Evolutionary conservation across 352 stramenopile species (phyloP), one percentile per base, ranked within the genome.

Genomic region (Globisporangium emineosum): DNA sequence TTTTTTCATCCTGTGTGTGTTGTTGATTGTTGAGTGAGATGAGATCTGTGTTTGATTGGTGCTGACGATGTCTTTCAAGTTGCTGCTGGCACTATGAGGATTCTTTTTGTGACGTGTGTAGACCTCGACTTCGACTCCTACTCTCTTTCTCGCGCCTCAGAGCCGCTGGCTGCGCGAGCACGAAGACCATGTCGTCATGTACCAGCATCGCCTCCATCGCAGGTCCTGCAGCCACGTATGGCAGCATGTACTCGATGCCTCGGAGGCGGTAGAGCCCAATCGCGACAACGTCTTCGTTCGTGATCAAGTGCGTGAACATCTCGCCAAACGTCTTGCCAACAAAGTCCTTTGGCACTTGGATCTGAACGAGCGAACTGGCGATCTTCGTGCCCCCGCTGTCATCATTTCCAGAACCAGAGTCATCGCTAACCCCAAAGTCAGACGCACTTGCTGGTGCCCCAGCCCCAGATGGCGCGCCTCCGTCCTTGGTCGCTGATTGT

Each of bases 151-250:
- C 61, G 12, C 65, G 66, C 52, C 59, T 49, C 17, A 75, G 62
- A 10, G 67, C 71, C 17, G 73, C 56, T 29, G 79, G 81, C 6
- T 87, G 79, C 1, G 79, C 81, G 37, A 90, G 76, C 4, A 81
- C 72, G 49, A 86, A 90, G 9, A 90, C 72, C 15, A 84, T 67
- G 61, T 88, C 79, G 42, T 90, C 79, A 35, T 70, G 60, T 5
- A 65, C 43, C 5, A 90, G 65, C 29, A 82, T 59, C 2, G 78
- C 78, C 43, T 77, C 75, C 23, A 63, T 79, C 17, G 74, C 68
- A 17, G 79, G 81, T 1, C 77, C 81, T 23, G 79, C 74, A 9
- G 68, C 79, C 1, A 90, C 81, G 43, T 88, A 90, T 21, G 79
- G 81, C 29, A 89, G 65, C 19, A 68, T 64, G 40, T 73, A 77